A percentile compares a stretch with the other conserved stretches of the same genome.
Conservation (phyloP, 202 grass and related monocot species). For the Panicum hallii region DNA sequence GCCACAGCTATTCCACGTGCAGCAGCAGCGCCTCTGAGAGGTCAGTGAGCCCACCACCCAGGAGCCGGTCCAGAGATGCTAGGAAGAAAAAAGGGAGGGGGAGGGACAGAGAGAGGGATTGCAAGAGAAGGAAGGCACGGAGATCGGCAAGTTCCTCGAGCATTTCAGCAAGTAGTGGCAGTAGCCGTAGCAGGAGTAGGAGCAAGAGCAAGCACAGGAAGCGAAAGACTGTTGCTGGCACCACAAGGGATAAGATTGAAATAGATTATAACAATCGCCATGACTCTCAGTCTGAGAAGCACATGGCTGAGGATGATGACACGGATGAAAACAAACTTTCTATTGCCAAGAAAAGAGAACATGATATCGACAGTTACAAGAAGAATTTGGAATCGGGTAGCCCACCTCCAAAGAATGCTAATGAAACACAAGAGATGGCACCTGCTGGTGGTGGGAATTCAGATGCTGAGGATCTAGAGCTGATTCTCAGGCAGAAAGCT, state of each 20-base stretch:
- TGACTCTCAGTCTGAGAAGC: neutral
- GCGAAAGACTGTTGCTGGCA: neutral
- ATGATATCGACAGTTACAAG: conserved; percentile 28
- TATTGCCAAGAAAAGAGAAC: conserved; percentile 12
- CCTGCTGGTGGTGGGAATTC: conserved; percentile 44
- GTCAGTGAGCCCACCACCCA: conserved; percentile 46
- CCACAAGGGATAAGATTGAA: conserved; percentile 38
- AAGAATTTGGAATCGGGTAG: conserved; percentile 42
- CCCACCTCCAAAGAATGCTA: conserved; percentile 42
- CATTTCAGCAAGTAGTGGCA: conserved; percentile 35
- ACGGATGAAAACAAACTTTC: conserved; percentile 13
- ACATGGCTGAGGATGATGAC: conserved; percentile 25
- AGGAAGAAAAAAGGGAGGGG: conserved; percentile 40
- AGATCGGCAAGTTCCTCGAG: conserved; percentile 22
- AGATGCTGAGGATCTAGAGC: conserved; percentile 63
- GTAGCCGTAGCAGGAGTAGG: conserved; percentile 40
- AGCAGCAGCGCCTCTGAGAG: conserved; percentile 41
- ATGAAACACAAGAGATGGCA: conserved; percentile 41
- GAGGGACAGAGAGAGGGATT: conserved; percentile 44
- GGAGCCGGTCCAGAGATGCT: conserved; percentile 49
- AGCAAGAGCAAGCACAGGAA: conserved; percentile 50
- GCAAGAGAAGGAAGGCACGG: conserved; percentile 36
- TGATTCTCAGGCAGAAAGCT: conserved; percentile 87
- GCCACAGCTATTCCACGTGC: neutral
- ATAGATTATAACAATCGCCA: conserved; percentile 41